These are phyloP conservation scores for Xylariaceae sp. DNA, from an alignment of 2,329 filamentous ascomycete species.

Conservation along the genomic window DNA sequence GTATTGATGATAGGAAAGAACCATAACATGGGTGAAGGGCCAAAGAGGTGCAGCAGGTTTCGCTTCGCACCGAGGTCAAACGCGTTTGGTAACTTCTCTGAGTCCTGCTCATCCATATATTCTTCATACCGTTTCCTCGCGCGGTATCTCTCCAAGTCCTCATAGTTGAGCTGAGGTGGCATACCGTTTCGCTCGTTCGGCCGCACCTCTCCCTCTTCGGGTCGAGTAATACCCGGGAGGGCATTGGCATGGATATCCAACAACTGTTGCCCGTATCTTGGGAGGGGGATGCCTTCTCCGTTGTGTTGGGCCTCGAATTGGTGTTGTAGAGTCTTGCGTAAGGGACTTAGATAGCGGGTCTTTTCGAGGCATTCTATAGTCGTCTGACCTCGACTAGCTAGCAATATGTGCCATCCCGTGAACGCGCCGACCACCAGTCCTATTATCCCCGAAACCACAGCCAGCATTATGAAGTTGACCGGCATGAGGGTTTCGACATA, in stretches of 20 bases:
- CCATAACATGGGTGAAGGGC: slow-evolving; percentile 70
- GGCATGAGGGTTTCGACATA: slow-evolving; percentile 76
- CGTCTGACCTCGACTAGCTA: slow-evolving; percentile 76
- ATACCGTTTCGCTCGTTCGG: slow-evolving; percentile 27
- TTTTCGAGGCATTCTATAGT: slow-evolving; percentile 97
- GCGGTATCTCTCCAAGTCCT: slow-evolving; percentile 34
- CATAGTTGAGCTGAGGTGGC: slow-evolving; percentile 32
- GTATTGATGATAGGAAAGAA: slow-evolving; percentile 77
- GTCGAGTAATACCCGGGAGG: slow-evolving; percentile 72
- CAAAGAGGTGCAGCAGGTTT: slow-evolving; percentile 81
- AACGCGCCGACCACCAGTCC: slow-evolving; percentile 85
- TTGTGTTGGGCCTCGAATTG: slow-evolving; percentile 54
- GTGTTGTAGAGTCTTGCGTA: slow-evolving; percentile 66
- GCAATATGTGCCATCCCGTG: slow-evolving; percentile 83
- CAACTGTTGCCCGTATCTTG: slow-evolving; percentile 66
- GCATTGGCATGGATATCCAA: slow-evolving; percentile 79
- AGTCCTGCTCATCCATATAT: slow-evolving; percentile 89
- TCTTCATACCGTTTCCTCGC: slow-evolving; percentile 55
- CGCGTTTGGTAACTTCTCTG: slow-evolving; percentile 81
- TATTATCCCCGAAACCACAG: slow-evolving; percentile 85
- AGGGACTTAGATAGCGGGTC: slow-evolving; percentile 82
- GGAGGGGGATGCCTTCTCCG: slow-evolving; percentile 45
- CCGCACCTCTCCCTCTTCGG: slow-evolving; percentile 71
- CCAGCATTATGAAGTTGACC: slow-evolving; percentile 85
- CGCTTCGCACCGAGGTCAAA: slow-evolving; percentile 83